phyloP scores from a whole-genome alignment of 257 asterid genomes.

The Solanum okadae region DNA sequence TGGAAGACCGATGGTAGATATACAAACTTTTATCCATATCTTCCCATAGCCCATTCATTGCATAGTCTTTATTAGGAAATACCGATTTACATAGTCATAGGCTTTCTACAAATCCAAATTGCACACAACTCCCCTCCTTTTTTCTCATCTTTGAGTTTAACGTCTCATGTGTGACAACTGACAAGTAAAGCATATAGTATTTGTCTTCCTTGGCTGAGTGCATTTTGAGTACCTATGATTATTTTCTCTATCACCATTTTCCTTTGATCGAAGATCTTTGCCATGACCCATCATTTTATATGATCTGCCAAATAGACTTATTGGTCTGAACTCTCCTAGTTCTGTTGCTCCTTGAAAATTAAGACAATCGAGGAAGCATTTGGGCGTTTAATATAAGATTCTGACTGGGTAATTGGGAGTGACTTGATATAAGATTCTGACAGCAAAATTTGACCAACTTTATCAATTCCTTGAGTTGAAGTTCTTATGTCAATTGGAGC shows the following conservation, averaged over 20 bases:
- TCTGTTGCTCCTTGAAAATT: neutral
- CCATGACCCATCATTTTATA: neutral
- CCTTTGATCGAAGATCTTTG: neutral
- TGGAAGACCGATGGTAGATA: neutral
- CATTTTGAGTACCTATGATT: neutral
- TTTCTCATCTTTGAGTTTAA: neutral
- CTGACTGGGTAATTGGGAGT: neutral
- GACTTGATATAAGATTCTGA: neutral
- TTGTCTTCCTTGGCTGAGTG: neutral
- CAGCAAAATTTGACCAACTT: neutral
- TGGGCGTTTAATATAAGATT: neutral
- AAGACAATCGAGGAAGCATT: neutral
- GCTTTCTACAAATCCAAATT: neutral
- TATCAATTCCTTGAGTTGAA: neutral
- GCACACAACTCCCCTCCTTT: neutral
- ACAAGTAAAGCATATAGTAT: neutral
- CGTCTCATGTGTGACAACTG: neutral
- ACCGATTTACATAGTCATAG: neutral
- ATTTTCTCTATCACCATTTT: neutral
- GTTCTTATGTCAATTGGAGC: neutral
- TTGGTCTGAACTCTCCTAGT: neutral
- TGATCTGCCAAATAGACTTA: neutral
- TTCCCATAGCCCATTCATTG: neutral
- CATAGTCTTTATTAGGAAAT: neutral
- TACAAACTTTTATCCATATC: neutral